A percentile compares a stretch with the other conserved stretches of the same genome.
Evolutionary conservation across 208 protist species (phyloP).

Genomic region (Leishmania arabica): DNA sequence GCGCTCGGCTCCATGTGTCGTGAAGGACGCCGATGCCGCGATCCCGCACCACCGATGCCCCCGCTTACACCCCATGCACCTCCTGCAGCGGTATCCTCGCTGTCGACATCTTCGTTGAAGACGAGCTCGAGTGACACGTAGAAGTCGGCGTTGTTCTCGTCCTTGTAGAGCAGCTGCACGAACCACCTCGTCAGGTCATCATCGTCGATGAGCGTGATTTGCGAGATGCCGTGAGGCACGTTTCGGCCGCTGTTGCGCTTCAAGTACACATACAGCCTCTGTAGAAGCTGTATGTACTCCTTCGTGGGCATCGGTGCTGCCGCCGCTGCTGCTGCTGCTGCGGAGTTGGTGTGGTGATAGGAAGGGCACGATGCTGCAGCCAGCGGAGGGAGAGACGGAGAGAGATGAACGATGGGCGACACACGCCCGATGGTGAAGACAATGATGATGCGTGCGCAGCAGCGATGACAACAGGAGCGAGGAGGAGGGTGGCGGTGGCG

Average conservation of each 20-base stretch:
- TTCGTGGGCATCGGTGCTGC: constrained; percentile 35
- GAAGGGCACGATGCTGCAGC: neutral
- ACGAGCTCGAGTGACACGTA: constrained; percentile 64
- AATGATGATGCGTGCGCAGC: neutral
- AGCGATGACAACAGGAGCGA: neutral
- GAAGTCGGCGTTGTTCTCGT: constrained; percentile 69
- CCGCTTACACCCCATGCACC: neutral
- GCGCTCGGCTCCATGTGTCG: neutral
- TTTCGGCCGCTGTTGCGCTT: constrained; percentile 49
- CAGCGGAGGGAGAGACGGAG: neutral
- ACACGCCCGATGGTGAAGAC: neutral
- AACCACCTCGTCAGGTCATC: constrained; percentile 83
- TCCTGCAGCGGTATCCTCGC: neutral
- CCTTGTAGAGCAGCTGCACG: constrained; percentile 70
- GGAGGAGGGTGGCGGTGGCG: constrained; percentile 4
- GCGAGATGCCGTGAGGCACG: constrained; percentile 20
- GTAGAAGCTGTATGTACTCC: constrained; percentile 57
- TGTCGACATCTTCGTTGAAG: constrained; percentile 45
- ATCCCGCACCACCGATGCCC: neutral
- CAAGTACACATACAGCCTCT: constrained; percentile 57
- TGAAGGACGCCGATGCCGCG: neutral
- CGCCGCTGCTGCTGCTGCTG: neutral
- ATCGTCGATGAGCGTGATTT: constrained; percentile 70
- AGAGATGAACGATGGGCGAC: neutral
- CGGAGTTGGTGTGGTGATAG: neutral